phyloP scores from a whole-genome alignment of 495 filamentous ascomycete genomes.

The Stereocaulon alpinum region DNA sequence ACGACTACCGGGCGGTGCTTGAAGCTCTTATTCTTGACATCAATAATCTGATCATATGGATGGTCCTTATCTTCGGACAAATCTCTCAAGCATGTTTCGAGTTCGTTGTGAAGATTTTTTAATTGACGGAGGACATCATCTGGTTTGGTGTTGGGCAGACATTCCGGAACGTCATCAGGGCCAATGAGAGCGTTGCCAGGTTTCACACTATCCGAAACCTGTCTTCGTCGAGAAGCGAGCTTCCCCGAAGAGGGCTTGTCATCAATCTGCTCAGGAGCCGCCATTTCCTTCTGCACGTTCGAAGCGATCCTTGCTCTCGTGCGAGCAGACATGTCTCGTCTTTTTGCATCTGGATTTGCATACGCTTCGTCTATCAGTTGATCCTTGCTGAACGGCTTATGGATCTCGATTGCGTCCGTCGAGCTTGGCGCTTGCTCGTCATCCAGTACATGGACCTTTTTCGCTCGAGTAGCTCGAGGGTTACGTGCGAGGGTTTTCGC shows the following conservation, averaged over 20 bases:
- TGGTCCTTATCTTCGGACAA: not conserved
- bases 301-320: constrained; percentile 22
- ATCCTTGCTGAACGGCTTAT: constrained; percentile 13
- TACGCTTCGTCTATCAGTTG: constrained; percentile 12
- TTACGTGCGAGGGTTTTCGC: constrained; percentile 12
- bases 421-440: constrained; percentile 6
- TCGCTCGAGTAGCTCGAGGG: constrained; percentile 15
- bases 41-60: not conserved
- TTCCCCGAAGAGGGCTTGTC: constrained; percentile 1
- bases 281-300: constrained; percentile 22
- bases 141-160: constrained; percentile 39
- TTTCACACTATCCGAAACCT: constrained; percentile 1
- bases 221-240: not conserved
- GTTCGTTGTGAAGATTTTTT: constrained; percentile 38
- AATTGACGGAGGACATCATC: constrained; percentile 42
- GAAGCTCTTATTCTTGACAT: constrained; percentile 5
- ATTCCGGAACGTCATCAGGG: constrained; percentile 38
- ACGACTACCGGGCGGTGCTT: constrained; percentile 43
- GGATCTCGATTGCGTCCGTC: not conserved
- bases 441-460: constrained; percentile 13
- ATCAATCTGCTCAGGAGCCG: not conserved
- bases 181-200: constrained; percentile 33
- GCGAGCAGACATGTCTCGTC: constrained; percentile 17
- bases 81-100: constrained; percentile 29
- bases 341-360: constrained; percentile 16